Conservation (phyloP, 306 rosid species). For the Abrus pulchellus region DNA sequence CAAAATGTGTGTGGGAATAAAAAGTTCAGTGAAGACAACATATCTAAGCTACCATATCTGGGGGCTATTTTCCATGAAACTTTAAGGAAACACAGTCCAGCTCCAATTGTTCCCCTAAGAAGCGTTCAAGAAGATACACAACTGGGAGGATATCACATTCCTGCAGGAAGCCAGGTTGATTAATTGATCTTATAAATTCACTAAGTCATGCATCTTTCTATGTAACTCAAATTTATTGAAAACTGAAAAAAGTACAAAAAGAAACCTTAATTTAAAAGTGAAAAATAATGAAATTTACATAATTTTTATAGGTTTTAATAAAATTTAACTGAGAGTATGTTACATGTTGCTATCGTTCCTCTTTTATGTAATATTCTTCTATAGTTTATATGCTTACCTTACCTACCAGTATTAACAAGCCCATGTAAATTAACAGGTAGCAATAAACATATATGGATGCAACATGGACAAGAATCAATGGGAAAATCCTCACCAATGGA, state of each 20-base stretch:
- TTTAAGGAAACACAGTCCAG: conserved; percentile 76
- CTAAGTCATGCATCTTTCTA: too few relatives aligned
- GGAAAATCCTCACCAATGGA: conserved; percentile 74
- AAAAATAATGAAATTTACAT: too few relatives aligned
- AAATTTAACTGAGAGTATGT: too few relatives aligned
- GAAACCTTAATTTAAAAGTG: too few relatives aligned
- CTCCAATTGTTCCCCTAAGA: conserved; percentile 72
- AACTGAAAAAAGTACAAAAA: too few relatives aligned
- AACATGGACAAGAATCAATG: conserved; percentile 77
- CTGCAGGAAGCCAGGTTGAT: conserved; percentile 82
- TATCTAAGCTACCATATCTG: conserved; percentile 67
- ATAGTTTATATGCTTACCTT: background rate
- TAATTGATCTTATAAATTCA: background rate
- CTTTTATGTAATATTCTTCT: too few relatives aligned
- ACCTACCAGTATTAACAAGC: background rate
- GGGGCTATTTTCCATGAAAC: conserved; percentile 85
- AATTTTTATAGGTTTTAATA: too few relatives aligned
- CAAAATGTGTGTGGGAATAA: conserved; percentile 58
- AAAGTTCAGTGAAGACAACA: conserved; percentile 60
- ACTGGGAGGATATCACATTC: conserved; percentile 77
- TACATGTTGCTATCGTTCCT: too few relatives aligned
- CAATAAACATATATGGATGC: conserved; percentile 78
- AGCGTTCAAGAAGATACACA: conserved; percentile 77
- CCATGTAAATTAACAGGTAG: conserved; percentile 56
- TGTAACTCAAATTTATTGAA: too few relatives aligned